These are phyloP conservation scores for Corchorus olitorius DNA, from an alignment of 345 rosid genomes.

Conservation along the genomic window DNA sequence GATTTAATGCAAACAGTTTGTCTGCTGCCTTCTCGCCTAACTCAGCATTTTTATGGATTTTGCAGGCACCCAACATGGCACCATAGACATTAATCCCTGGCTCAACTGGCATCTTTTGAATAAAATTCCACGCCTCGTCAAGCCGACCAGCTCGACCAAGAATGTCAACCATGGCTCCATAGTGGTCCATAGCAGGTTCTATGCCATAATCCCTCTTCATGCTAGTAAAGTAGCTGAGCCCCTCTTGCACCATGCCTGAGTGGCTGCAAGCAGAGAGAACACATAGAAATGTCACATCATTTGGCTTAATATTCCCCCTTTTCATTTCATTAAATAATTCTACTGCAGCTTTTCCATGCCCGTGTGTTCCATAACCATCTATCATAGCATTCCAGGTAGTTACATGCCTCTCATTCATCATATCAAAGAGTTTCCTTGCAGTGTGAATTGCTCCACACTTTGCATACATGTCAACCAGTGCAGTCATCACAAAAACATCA, in stretches of 20 bases:
- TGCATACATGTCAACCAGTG: slow-evolving; percentile 82
- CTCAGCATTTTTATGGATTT: slow-evolving; percentile 68
- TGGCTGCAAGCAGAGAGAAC: slow-evolving; percentile 88
- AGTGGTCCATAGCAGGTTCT: slow-evolving; percentile 76
- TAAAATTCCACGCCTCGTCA: slow-evolving; percentile 68
- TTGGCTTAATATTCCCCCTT: slow-evolving; percentile 55
- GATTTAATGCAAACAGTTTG: slow-evolving; percentile 59
- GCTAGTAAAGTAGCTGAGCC: slow-evolving; percentile 47
- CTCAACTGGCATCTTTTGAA: slow-evolving; percentile 64
- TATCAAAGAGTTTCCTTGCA: slow-evolving; percentile 63
- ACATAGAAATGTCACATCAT: slow-evolving; percentile 74
- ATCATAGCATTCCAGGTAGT: slow-evolving; percentile 92
- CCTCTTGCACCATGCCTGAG: slow-evolving; percentile 78
- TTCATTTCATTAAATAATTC: slow-evolving; percentile 63
- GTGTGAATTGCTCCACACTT: slow-evolving; percentile 74
- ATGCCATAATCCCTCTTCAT: slow-evolving; percentile 66
- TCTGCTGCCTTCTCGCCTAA: slow-evolving; percentile 74
- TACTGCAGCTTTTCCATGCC: slow-evolving; percentile 63
- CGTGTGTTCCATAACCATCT: slow-evolving; percentile 83
- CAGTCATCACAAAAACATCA: slow-evolving; percentile 65
- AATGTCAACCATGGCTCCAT: slow-evolving; percentile 84
- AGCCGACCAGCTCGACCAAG: slow-evolving; percentile 81
- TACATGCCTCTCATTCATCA: slow-evolving; percentile 63
- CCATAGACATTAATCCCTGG: slow-evolving; percentile 83
- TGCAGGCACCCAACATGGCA: slow-evolving; percentile 87